These are phyloP conservation scores for Alternaria ethzedia DNA, from an alignment of 2,329 filamentous ascomycete species.

Conservation along the genomic window DNA sequence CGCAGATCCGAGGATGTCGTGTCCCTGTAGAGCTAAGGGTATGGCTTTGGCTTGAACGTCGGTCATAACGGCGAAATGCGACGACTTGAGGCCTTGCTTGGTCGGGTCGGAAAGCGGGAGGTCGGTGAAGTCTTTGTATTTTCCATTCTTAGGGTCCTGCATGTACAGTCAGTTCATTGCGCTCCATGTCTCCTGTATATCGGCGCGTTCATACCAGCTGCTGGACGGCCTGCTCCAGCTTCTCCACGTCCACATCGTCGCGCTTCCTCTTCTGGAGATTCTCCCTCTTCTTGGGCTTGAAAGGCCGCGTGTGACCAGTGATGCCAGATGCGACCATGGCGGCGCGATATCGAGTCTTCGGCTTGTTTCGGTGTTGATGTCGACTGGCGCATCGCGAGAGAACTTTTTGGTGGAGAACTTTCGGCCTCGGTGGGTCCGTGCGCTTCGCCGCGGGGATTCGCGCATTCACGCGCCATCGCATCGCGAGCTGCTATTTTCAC, in stretches of 20 bases:
- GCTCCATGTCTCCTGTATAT: background rate
- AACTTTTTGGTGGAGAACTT: slow-evolving; percentile 35
- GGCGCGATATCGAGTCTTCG: slow-evolving; percentile 10
- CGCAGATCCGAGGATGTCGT: slow-evolving; percentile 89
- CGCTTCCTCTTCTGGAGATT: slow-evolving; percentile 61
- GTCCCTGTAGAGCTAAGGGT: slow-evolving; percentile 81
- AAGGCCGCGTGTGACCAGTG: slow-evolving; percentile 55
- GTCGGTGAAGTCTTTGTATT: slow-evolving; percentile 75
- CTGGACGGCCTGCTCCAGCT: slow-evolving; percentile 53
- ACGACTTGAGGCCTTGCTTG: slow-evolving; percentile 76
- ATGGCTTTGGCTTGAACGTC: slow-evolving; percentile 93
- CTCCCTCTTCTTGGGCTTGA: slow-evolving; percentile 64
- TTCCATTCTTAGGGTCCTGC: slow-evolving; percentile 66
- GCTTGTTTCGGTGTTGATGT: slow-evolving; percentile 3
- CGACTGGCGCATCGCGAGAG: slow-evolving; percentile 20
- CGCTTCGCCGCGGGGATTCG: slow-evolving; percentile 29
- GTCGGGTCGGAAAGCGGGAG: slow-evolving; percentile 87
- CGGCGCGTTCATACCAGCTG: slow-evolving; percentile 43
- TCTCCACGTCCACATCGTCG: slow-evolving; percentile 57
- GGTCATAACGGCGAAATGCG: slow-evolving; percentile 88
- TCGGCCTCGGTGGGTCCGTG: slow-evolving; percentile 21
- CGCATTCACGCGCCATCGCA: background rate
- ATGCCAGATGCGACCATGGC: slow-evolving; percentile 39
- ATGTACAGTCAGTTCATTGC: background rate
- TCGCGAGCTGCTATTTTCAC: background rate